Percentiles rank a stretch among this genome's conserved stretches.
Evolutionary conservation across 345 rosid genomes (phyloP).

Genomic region (Brassica cretica): DNA sequence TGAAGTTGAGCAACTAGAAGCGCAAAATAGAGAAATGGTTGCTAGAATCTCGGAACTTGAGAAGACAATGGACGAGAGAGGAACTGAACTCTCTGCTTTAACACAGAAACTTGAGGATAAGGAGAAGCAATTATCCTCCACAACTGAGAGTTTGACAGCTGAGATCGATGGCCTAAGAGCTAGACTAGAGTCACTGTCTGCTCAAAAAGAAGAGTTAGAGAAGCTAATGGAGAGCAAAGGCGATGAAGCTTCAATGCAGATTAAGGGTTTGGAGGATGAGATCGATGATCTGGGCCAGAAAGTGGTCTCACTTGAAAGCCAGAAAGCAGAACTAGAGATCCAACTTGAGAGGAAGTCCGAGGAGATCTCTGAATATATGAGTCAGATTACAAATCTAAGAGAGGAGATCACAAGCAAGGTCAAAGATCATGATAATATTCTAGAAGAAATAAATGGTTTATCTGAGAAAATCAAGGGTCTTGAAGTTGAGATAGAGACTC

Average conservation of each 20-base stretch:
- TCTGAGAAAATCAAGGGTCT: conserved; percentile 44
- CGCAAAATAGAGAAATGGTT: conserved; percentile 46
- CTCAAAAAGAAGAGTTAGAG: conserved; percentile 66
- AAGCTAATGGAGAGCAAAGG: conserved; percentile 49
- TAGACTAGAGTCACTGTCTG: conserved; percentile 44
- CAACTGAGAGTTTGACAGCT: conserved; percentile 54
- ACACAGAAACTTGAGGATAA: conserved; percentile 56
- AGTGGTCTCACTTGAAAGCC: conserved; percentile 50
- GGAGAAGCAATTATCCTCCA: conserved; percentile 53
- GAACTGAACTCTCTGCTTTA: conserved; percentile 50
- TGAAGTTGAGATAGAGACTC: conserved; percentile 43
- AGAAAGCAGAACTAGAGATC: conserved; percentile 55
- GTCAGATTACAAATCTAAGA: no score
- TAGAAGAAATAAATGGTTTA: conserved; percentile 52
- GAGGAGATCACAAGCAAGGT: conserved; percentile 42
- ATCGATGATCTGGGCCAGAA: conserved; percentile 50
- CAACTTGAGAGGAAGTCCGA: conserved; percentile 55
- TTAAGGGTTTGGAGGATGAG: conserved; percentile 55
- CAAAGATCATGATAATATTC: conserved; percentile 42
- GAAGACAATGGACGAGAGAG: conserved; percentile 47
- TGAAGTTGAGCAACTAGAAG: conserved; percentile 50
- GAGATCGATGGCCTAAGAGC: conserved; percentile 47
- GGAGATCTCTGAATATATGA: conserved; percentile 20
- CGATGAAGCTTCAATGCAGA: conserved; percentile 55
- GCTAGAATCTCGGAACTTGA: conserved; percentile 58